Evolutionary conservation across 768 basidiomycete genomes (phyloP), one percentile per base, ranked within the genome.

Genomic region (Mycena rebaudengoi): DNA sequence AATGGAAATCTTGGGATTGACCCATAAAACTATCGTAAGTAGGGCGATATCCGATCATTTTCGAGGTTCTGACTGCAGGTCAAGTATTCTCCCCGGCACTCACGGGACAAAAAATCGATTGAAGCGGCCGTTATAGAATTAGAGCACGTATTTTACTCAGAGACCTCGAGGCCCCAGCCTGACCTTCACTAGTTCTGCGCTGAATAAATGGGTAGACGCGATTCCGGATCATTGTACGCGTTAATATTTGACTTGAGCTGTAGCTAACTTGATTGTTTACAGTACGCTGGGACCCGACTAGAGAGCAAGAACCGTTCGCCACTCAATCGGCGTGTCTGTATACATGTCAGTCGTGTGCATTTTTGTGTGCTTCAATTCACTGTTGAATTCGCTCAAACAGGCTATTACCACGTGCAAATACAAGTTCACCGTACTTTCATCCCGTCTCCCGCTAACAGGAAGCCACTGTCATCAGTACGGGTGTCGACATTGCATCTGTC

Each of bases 391-490:
- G 7, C 37, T 8, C 49, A 64, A n/a, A n/a, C n/a, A n/a, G n/a
- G n/a, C n/a, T n/a, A n/a, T n/a, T n/a, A n/a, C n/a, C n/a, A n/a
- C n/a, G 64, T 75, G 16, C 80, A 85, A 70, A 89, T 90, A 67
- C 74, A 83, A 51, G 80, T 89, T 46, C 89, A 90, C 71, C 80
- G 89, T 33, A 86, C 85, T 5, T 90, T 88, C 75, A 85, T 90
- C 53, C 86, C 86, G 0, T 81, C 82, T 2, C 80, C 82, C 5
- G 73, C 77, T 48, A 82, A 81, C 48, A 78, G 81, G 0, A 76
- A 80, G 0, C 72, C 76, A 2, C 70, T 85, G n/a, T 57, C 56
- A n/a, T 59, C 66, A 2, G 65, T 66, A 35, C 11, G 52, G 25
- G 8, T 25, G 1, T n/a, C 13, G 25, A 7, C 33, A 3, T 35